Evolutionary conservation across 2,329 filamentous ascomycete species (phyloP).

Genomic region (Nigrospora sphaerica): DNA sequence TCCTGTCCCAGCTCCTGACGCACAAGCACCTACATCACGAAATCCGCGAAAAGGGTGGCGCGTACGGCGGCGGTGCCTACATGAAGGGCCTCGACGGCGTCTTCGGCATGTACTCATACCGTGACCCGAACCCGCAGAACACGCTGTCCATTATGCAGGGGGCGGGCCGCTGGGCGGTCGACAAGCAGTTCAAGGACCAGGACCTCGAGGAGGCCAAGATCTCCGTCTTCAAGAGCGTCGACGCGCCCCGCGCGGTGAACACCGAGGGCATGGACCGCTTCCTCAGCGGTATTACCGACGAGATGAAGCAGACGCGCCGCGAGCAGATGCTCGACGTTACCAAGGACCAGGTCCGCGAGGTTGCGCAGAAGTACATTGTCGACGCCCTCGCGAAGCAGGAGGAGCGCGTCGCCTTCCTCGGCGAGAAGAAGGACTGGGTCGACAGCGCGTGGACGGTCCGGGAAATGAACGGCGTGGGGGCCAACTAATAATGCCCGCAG

Average conservation of each 20-base stretch:
- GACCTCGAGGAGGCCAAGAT: slow-evolving; percentile 96
- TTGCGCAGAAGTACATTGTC: slow-evolving; percentile 76
- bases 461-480: slow-evolving; percentile 44
- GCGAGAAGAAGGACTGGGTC: slow-evolving; percentile 75
- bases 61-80: slow-evolving; percentile 89
- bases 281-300: slow-evolving; percentile 74
- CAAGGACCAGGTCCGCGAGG: slow-evolving; percentile 69
- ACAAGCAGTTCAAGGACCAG: slow-evolving; percentile 72
- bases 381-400: slow-evolving; percentile 52
- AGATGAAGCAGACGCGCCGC: slow-evolving; percentile 80
- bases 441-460: slow-evolving; percentile 66
- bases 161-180: slow-evolving; percentile 74
- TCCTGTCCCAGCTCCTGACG: slow-evolving; percentile 85
- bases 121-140: slow-evolving; percentile 90
- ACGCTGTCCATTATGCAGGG: slow-evolving; percentile 78
- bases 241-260: slow-evolving; percentile 82
- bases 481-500: too few relatives aligned
- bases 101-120: slow-evolving; percentile 94
- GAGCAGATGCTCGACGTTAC: slow-evolving; percentile 83
- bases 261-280: slow-evolving; percentile 84
- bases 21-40: slow-evolving; percentile 97
- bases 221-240: slow-evolving; percentile 84
- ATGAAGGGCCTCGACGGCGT: slow-evolving; percentile 72
- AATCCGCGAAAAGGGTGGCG: slow-evolving; percentile 94
- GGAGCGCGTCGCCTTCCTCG: slow-evolving; percentile 67